phyloP scores from a whole-genome alignment of 176 grass and related monocot genomes.

The Calamus simplicifolius region DNA sequence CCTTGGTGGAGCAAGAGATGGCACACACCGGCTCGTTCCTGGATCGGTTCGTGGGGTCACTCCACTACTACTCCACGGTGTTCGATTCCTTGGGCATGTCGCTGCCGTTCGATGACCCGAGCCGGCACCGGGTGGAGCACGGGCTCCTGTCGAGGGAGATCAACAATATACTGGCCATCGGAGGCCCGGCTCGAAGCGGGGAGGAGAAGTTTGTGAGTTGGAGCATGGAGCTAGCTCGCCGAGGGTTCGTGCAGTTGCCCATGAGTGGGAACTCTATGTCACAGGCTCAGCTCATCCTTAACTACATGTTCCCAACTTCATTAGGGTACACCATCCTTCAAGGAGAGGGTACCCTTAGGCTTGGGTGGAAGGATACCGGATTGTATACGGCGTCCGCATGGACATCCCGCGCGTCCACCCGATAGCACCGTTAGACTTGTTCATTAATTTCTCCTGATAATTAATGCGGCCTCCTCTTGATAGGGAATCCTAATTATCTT shows the following conservation, averaged over 20 bases:
- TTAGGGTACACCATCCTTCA: slow-evolving; percentile 39
- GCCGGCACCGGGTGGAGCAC: slow-evolving; percentile 49
- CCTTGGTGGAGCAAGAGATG: slow-evolving; percentile 51
- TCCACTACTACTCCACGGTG: slow-evolving; percentile 50
- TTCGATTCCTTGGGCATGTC: slow-evolving; percentile 44
- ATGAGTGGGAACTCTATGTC: slow-evolving; percentile 5
- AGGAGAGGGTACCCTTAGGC: slow-evolving; percentile 36
- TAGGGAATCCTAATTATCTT: too few species aligned
- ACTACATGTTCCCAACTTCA: slow-evolving; percentile 33
- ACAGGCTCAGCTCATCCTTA: slow-evolving; percentile 43
- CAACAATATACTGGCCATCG: slow-evolving; percentile 36
- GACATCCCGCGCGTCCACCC: background rate
- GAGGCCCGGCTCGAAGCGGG: slow-evolving; percentile 33
- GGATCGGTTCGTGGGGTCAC: slow-evolving; percentile 43
- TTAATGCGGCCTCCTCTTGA: too few species aligned
- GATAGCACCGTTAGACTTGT: too few species aligned
- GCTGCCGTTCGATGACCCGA: slow-evolving; percentile 22
- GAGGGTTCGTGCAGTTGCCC: slow-evolving; percentile 31
- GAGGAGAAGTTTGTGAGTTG: slow-evolving; percentile 36
- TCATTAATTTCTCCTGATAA: too few species aligned
- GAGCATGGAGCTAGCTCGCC: slow-evolving; percentile 25
- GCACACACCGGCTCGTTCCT: slow-evolving; percentile 26
- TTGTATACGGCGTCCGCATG: slow-evolving; percentile 43
- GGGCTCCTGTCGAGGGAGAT: slow-evolving; percentile 41
- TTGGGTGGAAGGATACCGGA: slow-evolving; percentile 52